Conservation (phyloP, 495 filamentous ascomycete species). For the Chlorociboria aeruginascens region DNA sequence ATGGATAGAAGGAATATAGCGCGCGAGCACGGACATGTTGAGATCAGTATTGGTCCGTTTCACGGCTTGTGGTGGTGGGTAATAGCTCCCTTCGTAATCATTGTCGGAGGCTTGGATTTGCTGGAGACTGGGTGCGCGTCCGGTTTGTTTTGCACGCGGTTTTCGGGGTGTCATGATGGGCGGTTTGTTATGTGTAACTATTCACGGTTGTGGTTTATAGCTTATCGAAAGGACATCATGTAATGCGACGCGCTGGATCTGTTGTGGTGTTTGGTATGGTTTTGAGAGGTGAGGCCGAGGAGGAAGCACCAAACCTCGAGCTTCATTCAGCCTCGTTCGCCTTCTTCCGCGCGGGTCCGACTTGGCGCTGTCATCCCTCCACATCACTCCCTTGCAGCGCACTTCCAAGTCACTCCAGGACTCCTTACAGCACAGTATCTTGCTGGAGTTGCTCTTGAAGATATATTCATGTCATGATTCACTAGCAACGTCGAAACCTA, state of each 20-base stretch:
- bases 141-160: conserved; percentile 25
- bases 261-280: neutral
- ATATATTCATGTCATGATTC: no score
- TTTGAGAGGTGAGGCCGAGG: no score
- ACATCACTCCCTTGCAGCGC: no score
- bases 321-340: no score
- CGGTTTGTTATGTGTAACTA: conserved; percentile 1
- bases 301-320: no score
- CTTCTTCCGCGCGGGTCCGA: no score
- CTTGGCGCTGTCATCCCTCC: no score
- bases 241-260: neutral
- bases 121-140: conserved; percentile 21
- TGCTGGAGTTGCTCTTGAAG: no score
- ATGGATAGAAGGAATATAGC: conserved; percentile 56
- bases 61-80: conserved; percentile 27
- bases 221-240: neutral
- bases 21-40: conserved; percentile 66
- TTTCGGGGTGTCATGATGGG: conserved; percentile 24
- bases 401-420: no score
- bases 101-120: conserved; percentile 46
- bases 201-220: neutral
- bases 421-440: no score
- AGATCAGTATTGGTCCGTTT: conserved; percentile 63
- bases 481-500: no score
- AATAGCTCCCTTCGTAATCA: conserved; percentile 40